Evolutionary conservation across 1,284 basidiomycete species (phyloP), one percentile per base, ranked within the genome.

Genomic region (Cronartium ribicola): DNA sequence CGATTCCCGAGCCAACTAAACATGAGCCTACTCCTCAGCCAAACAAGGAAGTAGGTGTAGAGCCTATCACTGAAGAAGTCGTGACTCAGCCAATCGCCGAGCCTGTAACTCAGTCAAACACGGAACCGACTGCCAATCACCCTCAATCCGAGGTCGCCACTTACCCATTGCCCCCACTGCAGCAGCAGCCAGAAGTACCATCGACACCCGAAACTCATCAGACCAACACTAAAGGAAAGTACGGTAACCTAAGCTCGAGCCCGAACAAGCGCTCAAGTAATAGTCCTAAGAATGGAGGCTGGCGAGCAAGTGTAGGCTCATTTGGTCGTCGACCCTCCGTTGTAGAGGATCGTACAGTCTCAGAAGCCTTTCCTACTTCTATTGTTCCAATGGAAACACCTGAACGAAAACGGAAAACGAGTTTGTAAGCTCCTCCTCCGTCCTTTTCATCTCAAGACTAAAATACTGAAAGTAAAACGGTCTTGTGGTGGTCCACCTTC

Each of bases 241-340:
- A 46, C 44, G 44, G 44, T 11, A 46, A 46, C 44, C n/a, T 46
- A n/a, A 46, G 44, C n/a, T n/a, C 3, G 57, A 46, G 44, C n/a
- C 44, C 44, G 57, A 36, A 60, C 11, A 36, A 22, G 36, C 4
- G 14, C 57, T 20, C 36, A 11, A 20, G 14, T 11, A 60, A 10
- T 1, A 60, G 14, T 60, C 13, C 13, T 43, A 69, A 69, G 40
- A 69, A 55, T 11, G 60, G 40, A 20, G 57, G 57, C 8, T 69
- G 67, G 67, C 41, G 67, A 69, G 60, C 48, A 22, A 62, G 59
- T 29, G 29, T 69, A 11, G 67, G 67, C 5, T 69, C 67, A 36
- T 61, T 69, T 41, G 59, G 66, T 40, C 13, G 37, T 61, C n/a
- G 6, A 22, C 39, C 57, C 8, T 8, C 14, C 2, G 10, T 22